phyloP scores from a whole-genome alignment of 208 protist genomes.

The Leptomonas pyrrhocoris region DNA sequence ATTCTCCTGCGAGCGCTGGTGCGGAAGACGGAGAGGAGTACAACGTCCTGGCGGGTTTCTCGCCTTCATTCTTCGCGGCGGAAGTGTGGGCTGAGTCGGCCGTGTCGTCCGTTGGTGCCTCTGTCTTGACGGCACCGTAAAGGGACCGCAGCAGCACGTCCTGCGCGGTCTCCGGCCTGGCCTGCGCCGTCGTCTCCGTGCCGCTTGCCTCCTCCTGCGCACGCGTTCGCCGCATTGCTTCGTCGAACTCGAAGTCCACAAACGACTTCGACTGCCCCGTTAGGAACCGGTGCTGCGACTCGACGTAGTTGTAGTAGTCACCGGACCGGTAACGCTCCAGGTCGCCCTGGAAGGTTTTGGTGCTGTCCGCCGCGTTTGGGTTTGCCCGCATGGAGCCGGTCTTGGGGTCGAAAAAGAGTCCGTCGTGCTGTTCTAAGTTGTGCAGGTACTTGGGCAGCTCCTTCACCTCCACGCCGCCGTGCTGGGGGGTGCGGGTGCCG shows the following conservation, averaged over 20 bases:
- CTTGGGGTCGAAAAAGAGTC: constrained; percentile 82
- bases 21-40: not conserved
- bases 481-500: constrained; percentile 54
- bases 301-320: constrained; percentile 81
- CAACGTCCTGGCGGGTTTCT: not conserved
- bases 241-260: constrained; percentile 88
- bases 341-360: constrained; percentile 76
- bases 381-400: constrained; percentile 89
- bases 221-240: constrained; percentile 33
- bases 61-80: not conserved
- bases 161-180: constrained; percentile 32
- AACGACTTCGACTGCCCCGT: constrained; percentile 76
- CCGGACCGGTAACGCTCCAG: constrained; percentile 73
- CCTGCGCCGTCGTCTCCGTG: not conserved
- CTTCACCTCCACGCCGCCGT: constrained; percentile 77
- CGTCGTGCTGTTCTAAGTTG: constrained; percentile 71
- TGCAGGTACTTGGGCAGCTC: constrained; percentile 88
- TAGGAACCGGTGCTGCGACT: constrained; percentile 80
- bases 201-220: constrained; percentile 11
- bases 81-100: not conserved
- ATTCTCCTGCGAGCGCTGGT: not conserved
- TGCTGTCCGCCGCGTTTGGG: constrained; percentile 73
- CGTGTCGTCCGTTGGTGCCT: not conserved
- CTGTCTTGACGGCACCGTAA: constrained; percentile 41
- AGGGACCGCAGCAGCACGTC: constrained; percentile 56